Conservation (phyloP, 1,139 yeast genomes). For the Geotrichum aggregatum region DNA sequence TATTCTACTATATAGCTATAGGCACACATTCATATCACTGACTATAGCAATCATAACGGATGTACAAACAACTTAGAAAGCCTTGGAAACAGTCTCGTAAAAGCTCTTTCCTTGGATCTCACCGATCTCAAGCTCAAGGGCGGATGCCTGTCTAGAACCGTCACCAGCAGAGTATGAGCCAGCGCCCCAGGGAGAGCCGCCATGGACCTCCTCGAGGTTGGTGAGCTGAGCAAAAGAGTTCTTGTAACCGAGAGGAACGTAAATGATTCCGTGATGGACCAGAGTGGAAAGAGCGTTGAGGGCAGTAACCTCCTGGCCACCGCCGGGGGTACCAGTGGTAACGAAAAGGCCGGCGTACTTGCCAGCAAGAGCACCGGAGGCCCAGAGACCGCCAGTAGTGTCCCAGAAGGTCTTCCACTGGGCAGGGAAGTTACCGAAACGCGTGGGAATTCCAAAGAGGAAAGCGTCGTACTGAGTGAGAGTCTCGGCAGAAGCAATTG, state of each 20-base stretch:
- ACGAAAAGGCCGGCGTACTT: constrained; percentile 74
- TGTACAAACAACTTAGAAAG: constrained; percentile 1
- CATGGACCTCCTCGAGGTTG: constrained; percentile 66
- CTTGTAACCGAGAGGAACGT: constrained; percentile 75
- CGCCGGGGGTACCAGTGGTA: constrained; percentile 79
- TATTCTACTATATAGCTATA: too few relatives aligned
- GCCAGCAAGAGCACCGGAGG: constrained; percentile 65
- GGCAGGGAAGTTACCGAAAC: constrained; percentile 78
- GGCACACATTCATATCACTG: too few relatives aligned
- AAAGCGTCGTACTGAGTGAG: constrained; percentile 66
- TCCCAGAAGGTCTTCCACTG: constrained; percentile 84
- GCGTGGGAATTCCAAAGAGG: constrained; percentile 77
- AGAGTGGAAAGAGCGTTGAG: constrained; percentile 62
- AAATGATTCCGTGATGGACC: constrained; percentile 66
- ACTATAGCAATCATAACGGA: too few relatives aligned
- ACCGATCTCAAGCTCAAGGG: constrained; percentile 58
- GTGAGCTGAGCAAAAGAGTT: constrained; percentile 56
- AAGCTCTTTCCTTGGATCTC: constrained; percentile 57
- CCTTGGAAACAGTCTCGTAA: constrained; percentile 35
- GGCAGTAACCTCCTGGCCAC: constrained; percentile 75
- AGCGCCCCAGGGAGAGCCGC: constrained; percentile 88
- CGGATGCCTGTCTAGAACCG: constrained; percentile 69
- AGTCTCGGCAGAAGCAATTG: constrained; percentile 61
- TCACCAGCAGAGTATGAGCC: constrained; percentile 75
- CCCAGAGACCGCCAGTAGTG: constrained; percentile 80